Percentiles rank a stretch among this genome's conserved stretches.
Conservation (phyloP, 139 green algal species). For the Haematococcus sp. region DNA sequence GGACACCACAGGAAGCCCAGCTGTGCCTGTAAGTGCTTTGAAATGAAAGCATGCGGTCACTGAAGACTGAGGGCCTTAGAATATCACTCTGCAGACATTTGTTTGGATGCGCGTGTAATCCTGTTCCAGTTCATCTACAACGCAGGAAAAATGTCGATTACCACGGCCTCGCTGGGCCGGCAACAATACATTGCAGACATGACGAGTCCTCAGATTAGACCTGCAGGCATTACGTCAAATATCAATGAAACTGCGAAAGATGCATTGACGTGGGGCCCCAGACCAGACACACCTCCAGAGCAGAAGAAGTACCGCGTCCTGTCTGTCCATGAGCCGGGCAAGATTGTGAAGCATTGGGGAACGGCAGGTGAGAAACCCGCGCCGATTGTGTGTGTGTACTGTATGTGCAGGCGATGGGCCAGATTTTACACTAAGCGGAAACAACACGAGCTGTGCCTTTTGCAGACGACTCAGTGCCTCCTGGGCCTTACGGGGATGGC, state of each 20-base stretch:
- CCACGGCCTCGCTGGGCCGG: neutral
- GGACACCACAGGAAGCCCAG: too few species aligned
- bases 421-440: too few species aligned
- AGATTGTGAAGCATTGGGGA: slow-evolving; percentile 57
- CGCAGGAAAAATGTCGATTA: slow-evolving; percentile 8
- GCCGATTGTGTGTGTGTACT: neutral
- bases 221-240: slow-evolving; percentile 23
- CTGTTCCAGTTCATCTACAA: too few species aligned
- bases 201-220: slow-evolving; percentile 27
- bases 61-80: too few species aligned
- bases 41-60: too few species aligned
- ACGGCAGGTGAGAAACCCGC: slow-evolving; percentile 7
- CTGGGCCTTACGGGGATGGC: slow-evolving; percentile 49
- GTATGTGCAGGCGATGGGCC: too few species aligned
- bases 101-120: too few species aligned
- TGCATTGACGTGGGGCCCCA: slow-evolving; percentile 37
- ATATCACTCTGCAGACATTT: too few species aligned
- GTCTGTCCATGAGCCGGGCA: slow-evolving; percentile 61
- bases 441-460: too few species aligned
- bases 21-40: too few species aligned
- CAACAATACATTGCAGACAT: slow-evolving; percentile 24
- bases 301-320: slow-evolving; percentile 63
- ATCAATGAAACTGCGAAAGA: slow-evolving; percentile 42
- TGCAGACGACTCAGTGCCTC: slow-evolving; percentile 35
- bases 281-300: slow-evolving; percentile 48